phyloP scores from a whole-genome alignment of 2,329 filamentous ascomycete species.

The Trichoderma simmonsii region DNA sequence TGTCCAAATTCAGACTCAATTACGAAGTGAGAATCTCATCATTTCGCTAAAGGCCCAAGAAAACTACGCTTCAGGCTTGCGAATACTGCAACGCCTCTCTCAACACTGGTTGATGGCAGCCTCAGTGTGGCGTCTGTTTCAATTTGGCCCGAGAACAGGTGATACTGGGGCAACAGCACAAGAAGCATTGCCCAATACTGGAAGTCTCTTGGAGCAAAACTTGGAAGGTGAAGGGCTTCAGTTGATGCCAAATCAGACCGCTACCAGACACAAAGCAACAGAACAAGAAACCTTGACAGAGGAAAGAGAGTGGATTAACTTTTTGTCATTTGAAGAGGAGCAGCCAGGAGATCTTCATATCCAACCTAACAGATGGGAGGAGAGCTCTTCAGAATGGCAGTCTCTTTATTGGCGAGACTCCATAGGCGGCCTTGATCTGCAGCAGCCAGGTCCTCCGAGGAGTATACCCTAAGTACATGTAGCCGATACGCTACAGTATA shows the following conservation, averaged over 20 bases:
- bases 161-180: not conserved
- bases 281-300: not conserved
- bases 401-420: slow-evolving; percentile 2
- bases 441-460: not conserved
- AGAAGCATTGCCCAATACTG: too few relatives aligned
- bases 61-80: not conserved
- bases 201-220: not conserved
- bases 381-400: not conserved
- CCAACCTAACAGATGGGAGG: not conserved
- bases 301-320: not conserved
- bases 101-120: not conserved
- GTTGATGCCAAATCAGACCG: not conserved
- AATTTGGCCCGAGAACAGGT: not conserved
- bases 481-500: too few relatives aligned
- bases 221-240: not conserved
- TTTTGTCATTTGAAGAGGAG: not conserved
- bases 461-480: not conserved
- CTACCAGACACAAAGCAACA: not conserved
- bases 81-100: not conserved
- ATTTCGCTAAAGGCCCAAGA: not conserved
- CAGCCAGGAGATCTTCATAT: not conserved
- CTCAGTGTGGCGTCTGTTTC: not conserved
- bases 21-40: not conserved
- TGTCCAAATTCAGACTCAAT: not conserved
- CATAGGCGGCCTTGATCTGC: not conserved